phyloP scores from a whole-genome alignment of 176 grass and related monocot genomes.

The Aegilops tauschii region DNA sequence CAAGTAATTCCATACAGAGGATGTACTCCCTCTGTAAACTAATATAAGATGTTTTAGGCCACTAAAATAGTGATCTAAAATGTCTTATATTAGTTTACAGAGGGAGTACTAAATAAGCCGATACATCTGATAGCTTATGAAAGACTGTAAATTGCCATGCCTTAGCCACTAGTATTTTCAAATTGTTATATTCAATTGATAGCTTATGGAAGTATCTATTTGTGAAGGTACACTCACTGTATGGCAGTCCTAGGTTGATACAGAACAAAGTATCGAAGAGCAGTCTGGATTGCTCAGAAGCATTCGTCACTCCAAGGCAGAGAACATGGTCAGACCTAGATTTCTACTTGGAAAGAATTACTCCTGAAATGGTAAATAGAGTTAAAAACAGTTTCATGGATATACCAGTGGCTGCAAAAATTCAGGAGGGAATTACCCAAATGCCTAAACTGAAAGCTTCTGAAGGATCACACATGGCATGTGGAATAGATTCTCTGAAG shows the following conservation, averaged over 20 bases:
- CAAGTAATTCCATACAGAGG: too few relatives aligned
- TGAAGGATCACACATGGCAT: slow-evolving; percentile 36
- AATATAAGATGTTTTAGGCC: too few relatives aligned
- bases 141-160: slow-evolving; percentile 7
- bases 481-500: slow-evolving; percentile 55
- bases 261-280: slow-evolving; percentile 54
- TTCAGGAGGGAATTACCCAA: slow-evolving; percentile 38
- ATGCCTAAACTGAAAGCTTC: slow-evolving; percentile 51
- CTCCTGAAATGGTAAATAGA: slow-evolving; percentile 50
- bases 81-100: too few relatives aligned
- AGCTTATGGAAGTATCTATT: slow-evolving; percentile 9
- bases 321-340: slow-evolving; percentile 71
- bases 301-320: slow-evolving; percentile 67
- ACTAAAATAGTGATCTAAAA: too few relatives aligned
- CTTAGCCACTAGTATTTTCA: slow-evolving; percentile 4
- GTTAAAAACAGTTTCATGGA: slow-evolving; percentile 51
- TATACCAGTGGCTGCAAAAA: slow-evolving; percentile 22
- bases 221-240: slow-evolving; percentile 72
- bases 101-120: neutral
- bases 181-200: slow-evolving; percentile 20
- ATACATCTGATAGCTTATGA: neutral
- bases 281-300: slow-evolving; percentile 60
- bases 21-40: too few relatives aligned
- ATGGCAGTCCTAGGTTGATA: slow-evolving; percentile 75
- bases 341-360: slow-evolving; percentile 71